These are phyloP conservation scores for Geotrichum siamense DNA, from an alignment of 1,139 yeast species.

Conservation along the genomic window DNA sequence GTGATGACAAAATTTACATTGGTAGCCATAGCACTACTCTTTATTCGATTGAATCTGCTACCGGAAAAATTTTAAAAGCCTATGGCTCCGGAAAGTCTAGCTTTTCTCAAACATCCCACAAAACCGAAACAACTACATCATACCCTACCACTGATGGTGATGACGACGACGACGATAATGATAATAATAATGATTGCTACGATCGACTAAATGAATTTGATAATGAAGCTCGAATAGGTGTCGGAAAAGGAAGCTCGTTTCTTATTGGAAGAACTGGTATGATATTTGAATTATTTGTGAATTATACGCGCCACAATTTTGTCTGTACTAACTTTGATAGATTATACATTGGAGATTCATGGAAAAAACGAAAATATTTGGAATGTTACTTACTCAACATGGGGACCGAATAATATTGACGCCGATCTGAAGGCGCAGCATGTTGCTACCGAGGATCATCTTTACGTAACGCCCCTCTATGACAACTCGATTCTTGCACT, in stretches of 20 bases:
- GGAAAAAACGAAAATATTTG: conserved; percentile 64
- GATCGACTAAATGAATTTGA: conserved; percentile 21
- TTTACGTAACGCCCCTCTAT: conserved; percentile 78
- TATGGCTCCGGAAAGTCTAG: conserved; percentile 45
- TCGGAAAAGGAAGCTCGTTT: conserved; percentile 26
- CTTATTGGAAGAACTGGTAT: conserved; percentile 36
- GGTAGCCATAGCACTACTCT: conserved; percentile 75
- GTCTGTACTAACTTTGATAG: conserved; percentile 31
- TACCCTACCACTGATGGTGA: conserved; percentile 20
- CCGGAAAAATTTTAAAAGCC: conserved; percentile 69
- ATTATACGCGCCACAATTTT: not conserved
- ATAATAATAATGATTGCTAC: conserved; percentile 21
- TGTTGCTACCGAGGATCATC: conserved; percentile 46
- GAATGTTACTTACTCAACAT: conserved; percentile 81
- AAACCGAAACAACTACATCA: conserved; percentile 14
- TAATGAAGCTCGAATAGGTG: conserved; percentile 11
- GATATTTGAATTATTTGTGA: conserved; percentile 1
- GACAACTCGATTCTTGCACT: conserved; percentile 43
- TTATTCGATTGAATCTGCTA: conserved; percentile 62
- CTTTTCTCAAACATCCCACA: conserved; percentile 26
- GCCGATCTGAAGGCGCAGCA: conserved; percentile 49
- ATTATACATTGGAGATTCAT: conserved; percentile 54
- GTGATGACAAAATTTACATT: conserved; percentile 84
- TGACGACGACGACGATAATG: conserved; percentile 23
- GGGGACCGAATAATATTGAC: conserved; percentile 92